Evolutionary conservation across 129 eudicot species (phyloP), one percentile per base, ranked within the genome.

Genomic region (Tanacetum coccineum): DNA sequence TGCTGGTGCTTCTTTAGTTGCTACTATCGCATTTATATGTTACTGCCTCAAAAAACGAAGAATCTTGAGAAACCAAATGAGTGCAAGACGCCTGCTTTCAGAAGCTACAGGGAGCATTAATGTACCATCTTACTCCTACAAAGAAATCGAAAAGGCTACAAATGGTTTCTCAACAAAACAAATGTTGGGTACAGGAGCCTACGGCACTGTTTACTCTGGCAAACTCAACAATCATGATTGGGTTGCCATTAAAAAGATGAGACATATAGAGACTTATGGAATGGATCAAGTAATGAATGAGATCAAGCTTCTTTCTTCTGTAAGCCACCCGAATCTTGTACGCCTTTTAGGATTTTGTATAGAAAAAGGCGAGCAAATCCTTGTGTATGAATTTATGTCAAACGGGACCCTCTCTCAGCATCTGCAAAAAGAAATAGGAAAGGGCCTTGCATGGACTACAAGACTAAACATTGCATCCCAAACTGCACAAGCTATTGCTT

Each of bases 171-270:
- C 87, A 0, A 96, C 88, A 22, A 88, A 86, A 74, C 91, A 82
- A 69, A 73, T 82, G 67, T 67, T 92, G 45, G 98, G 98, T 30
- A 79, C 85, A 13, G 98, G 98, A 13, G 98, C 98, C 46, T 92
- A 92, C 19, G 98, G 96, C 54, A 88, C 92, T 1, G 98, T 92
- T 79, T 92, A 92, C 59, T 85, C 95, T 19, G 98, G 95, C 40
- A 88, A 76, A 76, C 95, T 92, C 81, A 82, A 81, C 76, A 84
- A 73, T 64, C 83, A 76, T 53, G 98, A 88, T 26, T 81, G 80
- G 80, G 98, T 92, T 18, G 98, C 98, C 15, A 77, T 92, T 25
- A 92, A 92, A 71, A 92, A 80, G 65, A 79, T 88, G 25, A 76
- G 84, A 71, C 79, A 92, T 54, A 79, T 71, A 28, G 98, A 84